Evolutionary conservation across 2,329 filamentous ascomycete genomes (phyloP).

Genomic region (Scleromitrula shiraiana): DNA sequence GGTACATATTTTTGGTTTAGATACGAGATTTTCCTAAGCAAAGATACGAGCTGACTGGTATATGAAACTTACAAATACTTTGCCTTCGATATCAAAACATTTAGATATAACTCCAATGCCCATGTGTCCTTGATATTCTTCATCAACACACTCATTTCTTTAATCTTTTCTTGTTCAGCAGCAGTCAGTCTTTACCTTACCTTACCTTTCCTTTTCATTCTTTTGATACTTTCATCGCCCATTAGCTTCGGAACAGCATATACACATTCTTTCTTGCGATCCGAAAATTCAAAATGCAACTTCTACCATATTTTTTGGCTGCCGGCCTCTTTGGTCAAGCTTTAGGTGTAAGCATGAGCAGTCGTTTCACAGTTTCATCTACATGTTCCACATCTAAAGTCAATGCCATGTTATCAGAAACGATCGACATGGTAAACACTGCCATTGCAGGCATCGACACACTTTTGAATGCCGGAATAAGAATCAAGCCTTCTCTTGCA

Average conservation of each 20-base stretch:
- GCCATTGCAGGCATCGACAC: neutral
- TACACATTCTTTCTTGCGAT: neutral
- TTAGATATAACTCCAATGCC: neutral
- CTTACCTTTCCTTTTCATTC: neutral
- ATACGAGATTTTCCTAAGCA: constrained; percentile 1
- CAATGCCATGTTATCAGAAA: constrained; percentile 4
- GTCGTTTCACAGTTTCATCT: constrained; percentile 4
- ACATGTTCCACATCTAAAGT: constrained; percentile 4
- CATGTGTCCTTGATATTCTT: neutral
- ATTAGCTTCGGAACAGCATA: neutral
- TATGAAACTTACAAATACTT: neutral
- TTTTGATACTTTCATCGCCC: neutral
- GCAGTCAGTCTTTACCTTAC: constrained; percentile 1
- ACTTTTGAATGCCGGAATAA: constrained; percentile 2
- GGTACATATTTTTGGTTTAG: neutral
- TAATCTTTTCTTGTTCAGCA: neutral
- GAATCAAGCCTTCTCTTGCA: neutral
- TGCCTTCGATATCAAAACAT: neutral
- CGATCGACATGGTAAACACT: constrained; percentile 5
- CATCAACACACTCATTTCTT: neutral
- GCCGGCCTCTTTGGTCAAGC: neutral
- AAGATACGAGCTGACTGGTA: neutral
- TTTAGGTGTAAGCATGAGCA: constrained; percentile 3
- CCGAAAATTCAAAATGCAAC: neutral
- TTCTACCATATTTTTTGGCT: neutral